A percentile compares a stretch with the other conserved stretches of the same genome.
Evolutionary conservation across 352 stramenopile species (phyloP).

Genomic region (Thraustotheca clavata): DNA sequence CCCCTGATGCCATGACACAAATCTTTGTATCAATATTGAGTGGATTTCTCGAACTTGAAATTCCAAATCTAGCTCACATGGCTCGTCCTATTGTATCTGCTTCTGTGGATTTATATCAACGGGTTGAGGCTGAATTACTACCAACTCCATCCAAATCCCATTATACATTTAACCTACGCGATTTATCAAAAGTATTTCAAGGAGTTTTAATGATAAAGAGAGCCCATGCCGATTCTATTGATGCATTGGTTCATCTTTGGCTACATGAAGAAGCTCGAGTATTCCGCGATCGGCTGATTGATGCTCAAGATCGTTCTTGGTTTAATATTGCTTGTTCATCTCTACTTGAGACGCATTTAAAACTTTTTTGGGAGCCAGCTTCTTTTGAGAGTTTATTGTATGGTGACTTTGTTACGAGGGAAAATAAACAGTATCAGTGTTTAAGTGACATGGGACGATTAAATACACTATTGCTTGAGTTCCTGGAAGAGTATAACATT

Average conservation of each 20-base stretch:
- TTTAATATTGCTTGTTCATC: constrained; percentile 78
- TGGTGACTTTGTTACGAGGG: constrained; percentile 83
- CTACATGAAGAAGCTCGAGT: constrained; percentile 88
- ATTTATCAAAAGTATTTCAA: constrained; percentile 91
- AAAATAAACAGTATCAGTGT: constrained; percentile 64
- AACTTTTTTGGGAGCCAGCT: constrained; percentile 45
- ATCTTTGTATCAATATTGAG: constrained; percentile 89
- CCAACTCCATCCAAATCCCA: constrained; percentile 88
- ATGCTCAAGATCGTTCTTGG: constrained; percentile 75
- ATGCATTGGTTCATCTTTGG: constrained; percentile 81
- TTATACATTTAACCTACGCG: constrained; percentile 93
- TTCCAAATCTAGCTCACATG: constrained; percentile 68
- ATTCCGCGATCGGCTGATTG: constrained; percentile 88
- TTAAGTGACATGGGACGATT: constrained; percentile 60
- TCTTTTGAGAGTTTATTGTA: constrained; percentile 83
- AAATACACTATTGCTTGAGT: constrained; percentile 76
- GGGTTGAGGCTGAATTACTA: constrained; percentile 82
- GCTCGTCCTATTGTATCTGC: constrained; percentile 73
- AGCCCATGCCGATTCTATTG: constrained; percentile 55
- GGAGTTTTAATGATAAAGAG: constrained; percentile 89
- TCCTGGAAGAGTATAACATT: constrained; percentile 94
- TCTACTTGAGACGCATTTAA: constrained; percentile 57
- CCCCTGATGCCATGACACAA: constrained; percentile 63
- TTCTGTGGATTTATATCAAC: constrained; percentile 83
- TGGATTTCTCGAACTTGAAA: constrained; percentile 66